These are phyloP conservation scores for Umbelopsis ramanniana DNA, from an alignment of 192 early-diverging fungal genomes.

Conservation along the genomic window DNA sequence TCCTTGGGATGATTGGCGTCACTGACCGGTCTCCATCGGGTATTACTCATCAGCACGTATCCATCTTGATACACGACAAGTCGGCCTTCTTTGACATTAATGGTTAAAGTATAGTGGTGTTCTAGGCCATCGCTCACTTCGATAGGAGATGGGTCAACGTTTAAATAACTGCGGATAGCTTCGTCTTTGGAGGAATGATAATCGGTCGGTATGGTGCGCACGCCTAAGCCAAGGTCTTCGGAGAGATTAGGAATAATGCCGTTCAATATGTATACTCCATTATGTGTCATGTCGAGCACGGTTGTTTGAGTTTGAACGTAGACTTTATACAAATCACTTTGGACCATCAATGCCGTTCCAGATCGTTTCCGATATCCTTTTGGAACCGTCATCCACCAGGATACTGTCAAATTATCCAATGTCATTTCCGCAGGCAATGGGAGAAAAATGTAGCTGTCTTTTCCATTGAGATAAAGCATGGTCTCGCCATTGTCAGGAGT, in stretches of 20 bases:
- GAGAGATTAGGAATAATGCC: conserved; percentile 19
- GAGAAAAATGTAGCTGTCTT: conserved; percentile 35
- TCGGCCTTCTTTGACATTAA: neutral
- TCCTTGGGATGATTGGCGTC: conserved; percentile 10
- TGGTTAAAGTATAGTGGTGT: conserved; percentile 37
- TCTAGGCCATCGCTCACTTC: conserved; percentile 12
- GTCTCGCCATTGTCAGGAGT: neutral
- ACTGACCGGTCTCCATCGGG: conserved; percentile 22
- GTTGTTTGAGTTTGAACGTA: conserved; percentile 15
- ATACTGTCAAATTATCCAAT: conserved; percentile 30
- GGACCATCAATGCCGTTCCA: conserved; percentile 34
- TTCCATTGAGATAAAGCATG: conserved; percentile 28
- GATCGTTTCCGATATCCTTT: conserved; percentile 15
- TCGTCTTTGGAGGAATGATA: conserved; percentile 1
- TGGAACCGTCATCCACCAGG: conserved; percentile 38
- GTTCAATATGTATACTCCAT: conserved; percentile 8
- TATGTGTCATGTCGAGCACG: conserved; percentile 3
- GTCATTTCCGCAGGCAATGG: conserved; percentile 26
- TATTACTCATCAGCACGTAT: conserved; percentile 28
- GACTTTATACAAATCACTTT: conserved; percentile 26
- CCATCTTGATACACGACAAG: conserved; percentile 40
- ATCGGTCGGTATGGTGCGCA: neutral
- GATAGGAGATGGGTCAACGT: conserved; percentile 5
- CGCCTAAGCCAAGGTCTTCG: neutral
- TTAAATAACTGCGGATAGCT: conserved; percentile 1